Evolutionary conservation across 208 protist genomes (phyloP).

Genomic region (Tritrichomonas foetus): DNA sequence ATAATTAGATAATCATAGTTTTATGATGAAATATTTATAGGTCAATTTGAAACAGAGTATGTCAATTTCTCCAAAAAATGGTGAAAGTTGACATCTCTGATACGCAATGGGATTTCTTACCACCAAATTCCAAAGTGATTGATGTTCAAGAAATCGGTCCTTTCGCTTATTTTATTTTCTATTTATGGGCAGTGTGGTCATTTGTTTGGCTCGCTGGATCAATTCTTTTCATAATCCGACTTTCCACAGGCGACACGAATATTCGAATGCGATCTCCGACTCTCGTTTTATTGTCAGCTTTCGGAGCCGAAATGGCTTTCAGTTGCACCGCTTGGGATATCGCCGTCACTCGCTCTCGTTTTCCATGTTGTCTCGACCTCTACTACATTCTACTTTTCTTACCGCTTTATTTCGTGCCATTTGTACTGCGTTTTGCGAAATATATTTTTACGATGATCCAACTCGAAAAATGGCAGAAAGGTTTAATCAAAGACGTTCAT

Average conservation of each 20-base stretch:
- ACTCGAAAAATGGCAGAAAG: neutral
- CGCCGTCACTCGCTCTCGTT: neutral
- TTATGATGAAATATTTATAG: too few relatives aligned
- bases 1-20: too few relatives aligned
- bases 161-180: neutral
- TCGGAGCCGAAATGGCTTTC: neutral
- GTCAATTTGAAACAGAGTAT: too few relatives aligned
- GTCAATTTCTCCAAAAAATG: too few relatives aligned
- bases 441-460: neutral
- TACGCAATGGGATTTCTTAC: conserved; percentile 26
- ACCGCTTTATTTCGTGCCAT: neutral
- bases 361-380: neutral
- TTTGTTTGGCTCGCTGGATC: neutral
- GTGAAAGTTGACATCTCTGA: neutral
- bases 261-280: neutral
- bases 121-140: neutral
- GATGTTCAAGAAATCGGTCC: neutral
- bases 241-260: neutral
- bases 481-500: neutral
- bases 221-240: neutral
- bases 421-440: neutral
- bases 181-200: neutral
- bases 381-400: neutral
- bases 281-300: neutral
- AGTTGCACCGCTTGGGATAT: neutral